phyloP scores from a whole-genome alignment of 2,329 filamentous ascomycete genomes.

The Colletotrichum coccodes region DNA sequence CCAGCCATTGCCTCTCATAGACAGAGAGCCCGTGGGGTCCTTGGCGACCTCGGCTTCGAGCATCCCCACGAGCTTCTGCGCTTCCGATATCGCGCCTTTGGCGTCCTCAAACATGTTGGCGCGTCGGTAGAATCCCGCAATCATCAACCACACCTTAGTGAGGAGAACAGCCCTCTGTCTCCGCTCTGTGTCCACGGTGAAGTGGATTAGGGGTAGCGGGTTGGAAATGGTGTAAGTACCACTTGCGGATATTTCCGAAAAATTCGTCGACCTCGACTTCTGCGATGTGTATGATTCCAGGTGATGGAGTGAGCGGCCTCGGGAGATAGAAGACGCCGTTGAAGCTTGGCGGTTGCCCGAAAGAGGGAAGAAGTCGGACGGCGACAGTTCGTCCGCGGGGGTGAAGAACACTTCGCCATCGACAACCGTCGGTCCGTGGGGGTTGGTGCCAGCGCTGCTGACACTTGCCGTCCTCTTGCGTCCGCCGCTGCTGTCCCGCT shows the following conservation, averaged over 20 bases:
- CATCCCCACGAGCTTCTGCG: slow-evolving; percentile 76
- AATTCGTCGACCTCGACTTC: slow-evolving; percentile 50
- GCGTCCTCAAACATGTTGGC: slow-evolving; percentile 84
- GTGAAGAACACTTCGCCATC: slow-evolving; percentile 64
- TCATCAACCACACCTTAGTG: slow-evolving; percentile 88
- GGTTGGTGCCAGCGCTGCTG: slow-evolving; percentile 50
- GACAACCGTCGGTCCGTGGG: slow-evolving; percentile 52
- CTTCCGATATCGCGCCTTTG: slow-evolving; percentile 82
- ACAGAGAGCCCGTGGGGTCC: slow-evolving; percentile 70
- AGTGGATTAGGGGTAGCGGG: slow-evolving; percentile 62
- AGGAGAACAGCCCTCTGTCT: slow-evolving; percentile 65
- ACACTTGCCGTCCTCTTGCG: slow-evolving; percentile 51
- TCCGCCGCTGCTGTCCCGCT: slow-evolving; percentile 61
- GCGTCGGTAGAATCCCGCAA: slow-evolving; percentile 87
- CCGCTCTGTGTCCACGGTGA: slow-evolving; percentile 63
- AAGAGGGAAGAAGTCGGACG: slow-evolving; percentile 56
- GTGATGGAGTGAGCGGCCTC: slow-evolving; percentile 54
- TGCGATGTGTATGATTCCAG: slow-evolving; percentile 57
- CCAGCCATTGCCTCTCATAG: slow-evolving; percentile 76
- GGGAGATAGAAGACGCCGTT: slow-evolving; percentile 53
- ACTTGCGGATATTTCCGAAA: slow-evolving; percentile 51
- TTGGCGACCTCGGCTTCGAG: slow-evolving; percentile 75
- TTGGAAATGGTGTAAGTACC: slow-evolving; percentile 56
- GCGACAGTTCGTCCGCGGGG: slow-evolving; percentile 54
- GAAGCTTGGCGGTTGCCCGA: slow-evolving; percentile 51